Percentiles rank a stretch among this genome's conserved stretches.
Conservation (phyloP, 768 basidiomycete species). For the Leccinum fibrillosum region DNA sequence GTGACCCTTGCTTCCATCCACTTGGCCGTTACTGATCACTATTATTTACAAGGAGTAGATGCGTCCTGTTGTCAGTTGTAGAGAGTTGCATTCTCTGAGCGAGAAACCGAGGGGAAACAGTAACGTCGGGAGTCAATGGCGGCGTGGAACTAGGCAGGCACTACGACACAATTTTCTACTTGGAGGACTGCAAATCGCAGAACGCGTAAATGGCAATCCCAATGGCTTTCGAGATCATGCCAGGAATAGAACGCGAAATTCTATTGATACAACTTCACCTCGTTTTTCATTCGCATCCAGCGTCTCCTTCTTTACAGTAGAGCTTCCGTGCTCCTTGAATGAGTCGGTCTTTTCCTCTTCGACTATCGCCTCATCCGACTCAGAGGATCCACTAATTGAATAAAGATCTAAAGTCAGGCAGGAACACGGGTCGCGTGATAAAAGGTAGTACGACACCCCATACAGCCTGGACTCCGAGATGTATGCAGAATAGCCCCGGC, state of each 20-base stretch:
- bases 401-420: slow-evolving; percentile 47
- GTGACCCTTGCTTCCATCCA: too few relatives aligned
- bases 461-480: slow-evolving; percentile 86
- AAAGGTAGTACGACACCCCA: slow-evolving; percentile 67
- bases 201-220: too few relatives aligned
- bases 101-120: too few relatives aligned
- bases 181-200: too few relatives aligned
- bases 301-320: background rate
- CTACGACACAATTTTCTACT: too few relatives aligned
- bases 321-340: slow-evolving; percentile 6
- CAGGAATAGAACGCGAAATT: background rate
- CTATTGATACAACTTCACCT: too few relatives aligned
- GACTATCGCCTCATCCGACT: slow-evolving; percentile 36
- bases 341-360: slow-evolving; percentile 17
- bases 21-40: too few relatives aligned
- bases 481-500: slow-evolving; percentile 62
- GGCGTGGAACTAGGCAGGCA: too few relatives aligned
- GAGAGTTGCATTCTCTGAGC: too few relatives aligned
- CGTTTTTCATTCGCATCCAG: background rate
- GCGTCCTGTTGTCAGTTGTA: too few relatives aligned
- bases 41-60: too few relatives aligned
- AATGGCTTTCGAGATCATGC: background rate
- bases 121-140: too few relatives aligned
- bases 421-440: background rate
- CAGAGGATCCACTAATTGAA: slow-evolving; percentile 51